phyloP scores from a whole-genome alignment of 2,329 filamentous ascomycete genomes.

The Aspergillus ibericus region DNA sequence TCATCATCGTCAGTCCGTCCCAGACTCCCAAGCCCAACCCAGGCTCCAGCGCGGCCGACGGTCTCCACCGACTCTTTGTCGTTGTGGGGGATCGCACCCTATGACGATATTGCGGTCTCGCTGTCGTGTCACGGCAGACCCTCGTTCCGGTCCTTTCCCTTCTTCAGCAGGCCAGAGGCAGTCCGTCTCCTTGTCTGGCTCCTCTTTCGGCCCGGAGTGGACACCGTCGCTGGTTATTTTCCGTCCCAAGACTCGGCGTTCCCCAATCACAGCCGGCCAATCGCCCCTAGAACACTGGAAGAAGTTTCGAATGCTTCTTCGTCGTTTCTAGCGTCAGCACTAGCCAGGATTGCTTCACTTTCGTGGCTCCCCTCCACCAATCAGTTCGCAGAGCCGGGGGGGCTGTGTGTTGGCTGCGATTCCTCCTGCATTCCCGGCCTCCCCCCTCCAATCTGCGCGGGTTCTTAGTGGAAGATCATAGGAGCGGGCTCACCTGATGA shows the following conservation, averaged over 20 bases:
- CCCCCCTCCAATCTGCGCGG: slow-evolving; percentile 2
- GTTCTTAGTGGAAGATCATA: slow-evolving; percentile 9
- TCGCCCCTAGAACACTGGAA: slow-evolving; percentile 21
- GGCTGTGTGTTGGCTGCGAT: slow-evolving; percentile 20
- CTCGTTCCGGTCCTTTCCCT: neutral
- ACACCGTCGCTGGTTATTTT: slow-evolving; percentile 10
- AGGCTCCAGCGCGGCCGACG: slow-evolving; percentile 7
- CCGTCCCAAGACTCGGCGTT: slow-evolving; percentile 4
- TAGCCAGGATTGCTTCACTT: slow-evolving; percentile 21
- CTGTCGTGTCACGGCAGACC: neutral
- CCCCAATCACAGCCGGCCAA: slow-evolving; percentile 4
- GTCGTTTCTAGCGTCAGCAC: slow-evolving; percentile 25
- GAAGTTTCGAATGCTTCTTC: slow-evolving; percentile 23
- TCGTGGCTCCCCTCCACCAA: slow-evolving; percentile 11
- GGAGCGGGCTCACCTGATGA: slow-evolving; percentile 23
- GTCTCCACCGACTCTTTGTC: slow-evolving; percentile 3
- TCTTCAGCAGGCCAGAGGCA: neutral
- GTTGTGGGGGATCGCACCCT: slow-evolving; percentile 15
- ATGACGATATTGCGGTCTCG: slow-evolving; percentile 5
- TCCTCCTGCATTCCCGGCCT: slow-evolving; percentile 8
- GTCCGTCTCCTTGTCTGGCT: neutral
- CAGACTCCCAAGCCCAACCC: neutral
- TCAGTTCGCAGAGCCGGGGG: slow-evolving; percentile 11
- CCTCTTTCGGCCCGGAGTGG: slow-evolving; percentile 15
- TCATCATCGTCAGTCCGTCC: neutral